These are phyloP conservation scores for Kluyveromyces starmeri DNA, from an alignment of 805 yeast species.

Conservation along the genomic window DNA sequence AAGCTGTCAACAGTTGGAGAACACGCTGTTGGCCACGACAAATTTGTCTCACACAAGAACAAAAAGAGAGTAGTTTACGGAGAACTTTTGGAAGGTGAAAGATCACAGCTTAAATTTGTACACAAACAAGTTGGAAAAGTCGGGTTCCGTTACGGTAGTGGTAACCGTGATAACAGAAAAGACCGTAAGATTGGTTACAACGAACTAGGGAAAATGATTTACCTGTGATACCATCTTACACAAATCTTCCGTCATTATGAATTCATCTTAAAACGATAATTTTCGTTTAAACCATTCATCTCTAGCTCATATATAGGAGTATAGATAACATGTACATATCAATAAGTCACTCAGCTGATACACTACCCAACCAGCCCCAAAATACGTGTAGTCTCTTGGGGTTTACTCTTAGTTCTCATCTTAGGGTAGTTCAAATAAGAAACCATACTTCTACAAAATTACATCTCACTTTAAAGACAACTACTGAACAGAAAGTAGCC, in stretches of 20 bases:
- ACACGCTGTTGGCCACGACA: constrained; percentile 32
- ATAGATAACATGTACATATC: too few relatives aligned
- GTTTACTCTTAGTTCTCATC: too few relatives aligned
- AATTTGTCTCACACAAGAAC: constrained; percentile 18
- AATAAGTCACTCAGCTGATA: too few relatives aligned
- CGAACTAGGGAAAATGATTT: constrained; percentile 49
- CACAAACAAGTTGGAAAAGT: constrained; percentile 74
- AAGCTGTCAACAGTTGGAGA: constrained; percentile 54
- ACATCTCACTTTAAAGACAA: too few relatives aligned
- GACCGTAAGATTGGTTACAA: constrained; percentile 69
- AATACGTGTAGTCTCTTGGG: too few relatives aligned
- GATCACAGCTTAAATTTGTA: constrained; percentile 62
- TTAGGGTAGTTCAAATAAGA: too few relatives aligned
- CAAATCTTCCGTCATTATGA: not conserved
- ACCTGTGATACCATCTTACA: constrained; percentile 12
- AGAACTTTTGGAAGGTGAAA: constrained; percentile 57
- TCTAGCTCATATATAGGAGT: too few relatives aligned
- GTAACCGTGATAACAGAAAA: constrained; percentile 79
- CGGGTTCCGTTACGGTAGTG: constrained; percentile 88
- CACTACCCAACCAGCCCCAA: too few relatives aligned
- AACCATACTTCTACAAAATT: too few relatives aligned
- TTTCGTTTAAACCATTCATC: too few relatives aligned
- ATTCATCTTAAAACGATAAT: not conserved
- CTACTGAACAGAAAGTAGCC: too few relatives aligned
- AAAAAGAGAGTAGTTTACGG: constrained; percentile 42